phyloP scores from a whole-genome alignment of 805 yeast genomes.

The Brettanomyces sp. region DNA sequence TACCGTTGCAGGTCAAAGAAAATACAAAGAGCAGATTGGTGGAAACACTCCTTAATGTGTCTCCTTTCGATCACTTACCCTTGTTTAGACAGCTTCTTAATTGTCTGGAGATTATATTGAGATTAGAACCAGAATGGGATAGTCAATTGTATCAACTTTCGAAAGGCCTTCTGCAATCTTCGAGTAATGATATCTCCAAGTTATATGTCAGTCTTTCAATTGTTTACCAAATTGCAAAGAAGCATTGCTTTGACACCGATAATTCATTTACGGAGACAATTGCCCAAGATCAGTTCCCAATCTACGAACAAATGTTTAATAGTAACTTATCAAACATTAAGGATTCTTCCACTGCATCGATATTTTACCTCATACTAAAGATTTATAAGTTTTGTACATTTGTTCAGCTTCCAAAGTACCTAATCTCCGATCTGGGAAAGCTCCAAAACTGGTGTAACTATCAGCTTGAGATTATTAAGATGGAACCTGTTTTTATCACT shows the following conservation, averaged over 20 bases:
- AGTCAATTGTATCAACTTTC: slow-evolving; percentile 40
- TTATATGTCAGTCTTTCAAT: slow-evolving; percentile 62
- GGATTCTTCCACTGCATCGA: background rate
- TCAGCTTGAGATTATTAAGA: slow-evolving; percentile 52
- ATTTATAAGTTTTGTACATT: slow-evolving; percentile 16
- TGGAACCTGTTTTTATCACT: slow-evolving; percentile 30
- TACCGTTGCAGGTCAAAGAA: slow-evolving; percentile 48
- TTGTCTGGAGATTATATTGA: slow-evolving; percentile 45
- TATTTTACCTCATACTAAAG: slow-evolving; percentile 53
- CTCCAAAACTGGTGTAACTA: slow-evolving; percentile 61
- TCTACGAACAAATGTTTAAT: slow-evolving; percentile 11
- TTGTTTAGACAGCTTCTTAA: slow-evolving; percentile 51
- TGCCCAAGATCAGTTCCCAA: slow-evolving; percentile 52
- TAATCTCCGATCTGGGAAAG: slow-evolving; percentile 34
- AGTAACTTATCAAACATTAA: slow-evolving; percentile 1
- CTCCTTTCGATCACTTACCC: slow-evolving; percentile 25
- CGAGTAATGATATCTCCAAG: slow-evolving; percentile 30
- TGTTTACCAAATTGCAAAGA: slow-evolving; percentile 58
- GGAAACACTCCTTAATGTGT: slow-evolving; percentile 41
- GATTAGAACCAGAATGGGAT: slow-evolving; percentile 39
- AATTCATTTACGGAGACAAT: slow-evolving; percentile 46
- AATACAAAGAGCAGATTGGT: slow-evolving; percentile 55
- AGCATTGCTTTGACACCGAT: slow-evolving; percentile 55
- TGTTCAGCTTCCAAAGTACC: slow-evolving; percentile 2
- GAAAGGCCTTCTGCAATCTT: slow-evolving; percentile 32